A percentile compares a stretch with the other conserved stretches of the same genome.
Evolutionary conservation across 140 eudicot species (phyloP).

Genomic region (Flaveria floridana): DNA sequence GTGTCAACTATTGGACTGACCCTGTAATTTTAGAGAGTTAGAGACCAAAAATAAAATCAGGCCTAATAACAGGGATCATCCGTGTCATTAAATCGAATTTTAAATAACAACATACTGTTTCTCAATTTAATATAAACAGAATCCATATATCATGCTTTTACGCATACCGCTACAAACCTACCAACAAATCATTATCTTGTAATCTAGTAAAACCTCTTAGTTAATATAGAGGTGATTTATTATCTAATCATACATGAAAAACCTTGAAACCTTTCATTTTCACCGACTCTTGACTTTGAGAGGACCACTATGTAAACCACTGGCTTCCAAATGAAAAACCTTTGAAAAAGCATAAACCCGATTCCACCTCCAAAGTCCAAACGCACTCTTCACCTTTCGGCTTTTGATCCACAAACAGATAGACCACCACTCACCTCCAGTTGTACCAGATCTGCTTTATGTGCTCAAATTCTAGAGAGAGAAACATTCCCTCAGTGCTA

Average conservation of each 20-base stretch:
- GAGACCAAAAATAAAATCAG: too few species aligned
- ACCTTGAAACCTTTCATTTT: too few species aligned
- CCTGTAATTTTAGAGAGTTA: background rate
- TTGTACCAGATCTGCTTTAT: conserved; percentile 40
- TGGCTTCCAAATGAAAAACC: background rate
- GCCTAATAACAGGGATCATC: too few species aligned
- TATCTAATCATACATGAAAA: background rate
- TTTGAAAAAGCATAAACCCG: conserved; percentile 29
- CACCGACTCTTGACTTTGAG: background rate
- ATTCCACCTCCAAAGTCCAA: conserved; percentile 10
- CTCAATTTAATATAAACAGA: too few species aligned
- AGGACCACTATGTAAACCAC: background rate
- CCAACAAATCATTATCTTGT: too few species aligned
- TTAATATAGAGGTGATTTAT: too few species aligned
- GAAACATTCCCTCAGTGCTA: background rate
- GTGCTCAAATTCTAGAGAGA: conserved; percentile 36
- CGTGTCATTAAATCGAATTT: too few species aligned
- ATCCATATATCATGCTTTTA: too few species aligned
- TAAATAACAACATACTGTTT: too few species aligned
- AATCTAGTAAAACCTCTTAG: too few species aligned
- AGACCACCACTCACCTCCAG: conserved; percentile 30
- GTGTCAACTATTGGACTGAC: too few species aligned
- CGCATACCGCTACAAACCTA: too few species aligned
- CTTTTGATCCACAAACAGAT: conserved; percentile 28
- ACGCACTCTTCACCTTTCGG: conserved; percentile 43